These are phyloP conservation scores for Arbutus unedo DNA, from an alignment of 148 eudicot genomes.

Conservation along the genomic window DNA sequence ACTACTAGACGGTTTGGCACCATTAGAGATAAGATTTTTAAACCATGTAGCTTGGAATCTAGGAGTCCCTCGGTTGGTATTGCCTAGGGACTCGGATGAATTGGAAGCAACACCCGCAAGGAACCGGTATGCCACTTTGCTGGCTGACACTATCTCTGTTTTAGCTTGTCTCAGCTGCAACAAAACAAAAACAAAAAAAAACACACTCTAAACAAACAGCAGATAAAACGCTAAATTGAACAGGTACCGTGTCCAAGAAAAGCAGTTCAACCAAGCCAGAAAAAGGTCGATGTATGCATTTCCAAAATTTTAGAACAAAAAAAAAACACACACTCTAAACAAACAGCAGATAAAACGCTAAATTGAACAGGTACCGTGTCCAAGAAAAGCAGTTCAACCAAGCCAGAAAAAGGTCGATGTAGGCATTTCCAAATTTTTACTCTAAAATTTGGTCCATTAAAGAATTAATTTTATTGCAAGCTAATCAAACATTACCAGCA, in stretches of 20 bases:
- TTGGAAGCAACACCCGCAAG: conserved; percentile 62
- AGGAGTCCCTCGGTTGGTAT: conserved; percentile 46
- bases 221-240: background rate
- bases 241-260: background rate
- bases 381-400: background rate
- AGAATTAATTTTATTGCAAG: background rate
- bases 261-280: background rate
- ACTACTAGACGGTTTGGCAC: conserved; percentile 80
- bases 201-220: background rate
- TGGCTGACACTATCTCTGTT: conserved; percentile 85
- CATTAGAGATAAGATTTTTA: conserved; percentile 59
- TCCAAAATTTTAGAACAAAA: background rate
- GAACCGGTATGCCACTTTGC: conserved; percentile 87
- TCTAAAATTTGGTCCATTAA: background rate
- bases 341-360: background rate
- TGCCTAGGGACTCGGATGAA: conserved; percentile 40
- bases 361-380: background rate
- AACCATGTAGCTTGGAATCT: conserved; percentile 82
- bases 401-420: background rate
- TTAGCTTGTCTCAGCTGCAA: conserved; percentile 89
- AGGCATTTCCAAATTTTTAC: background rate
- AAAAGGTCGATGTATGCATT: background rate
- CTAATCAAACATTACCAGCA: background rate
- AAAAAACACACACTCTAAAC: no score
- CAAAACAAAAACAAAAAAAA: background rate